phyloP scores from a whole-genome alignment of 345 rosid genomes.

The Melaleuca alternifolia region DNA sequence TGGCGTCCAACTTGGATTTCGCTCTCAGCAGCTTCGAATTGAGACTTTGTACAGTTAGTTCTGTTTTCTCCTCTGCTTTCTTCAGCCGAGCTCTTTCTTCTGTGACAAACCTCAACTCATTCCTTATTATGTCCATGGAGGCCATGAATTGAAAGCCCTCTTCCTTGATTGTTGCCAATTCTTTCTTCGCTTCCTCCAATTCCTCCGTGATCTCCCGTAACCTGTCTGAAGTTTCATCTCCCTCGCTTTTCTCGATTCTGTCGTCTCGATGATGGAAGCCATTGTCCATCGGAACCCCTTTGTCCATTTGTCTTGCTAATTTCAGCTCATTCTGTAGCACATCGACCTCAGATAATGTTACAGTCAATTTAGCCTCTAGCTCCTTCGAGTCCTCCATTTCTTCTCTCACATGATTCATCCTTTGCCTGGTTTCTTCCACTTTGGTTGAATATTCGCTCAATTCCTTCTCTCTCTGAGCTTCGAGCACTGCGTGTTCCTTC shows the following conservation, averaged over 20 bases:
- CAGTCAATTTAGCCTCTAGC: slow-evolving; percentile 38
- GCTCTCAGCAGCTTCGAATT: slow-evolving; percentile 68
- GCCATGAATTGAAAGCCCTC: slow-evolving; percentile 52
- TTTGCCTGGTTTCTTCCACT: slow-evolving; percentile 21
- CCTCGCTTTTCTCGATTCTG: slow-evolving; percentile 3
- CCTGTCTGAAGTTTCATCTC: slow-evolving; percentile 7
- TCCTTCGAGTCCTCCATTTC: slow-evolving; percentile 46
- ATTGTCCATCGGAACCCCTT: slow-evolving; percentile 11
- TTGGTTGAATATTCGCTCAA: slow-evolving; percentile 14
- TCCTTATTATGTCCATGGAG: slow-evolving; percentile 58
- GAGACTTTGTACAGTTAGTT: slow-evolving; percentile 36
- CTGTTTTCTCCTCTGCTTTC: slow-evolving; percentile 36
- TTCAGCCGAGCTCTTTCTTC: slow-evolving; percentile 38
- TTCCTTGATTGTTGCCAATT: slow-evolving; percentile 38
- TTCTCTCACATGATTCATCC: slow-evolving; percentile 16
- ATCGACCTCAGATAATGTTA: slow-evolving; percentile 46
- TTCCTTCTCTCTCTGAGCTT: slow-evolving; percentile 38
- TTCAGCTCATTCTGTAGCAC: slow-evolving; percentile 50
- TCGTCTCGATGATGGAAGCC: slow-evolving; percentile 10
- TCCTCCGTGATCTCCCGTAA: slow-evolving; percentile 35
- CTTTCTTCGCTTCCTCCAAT: slow-evolving; percentile 53
- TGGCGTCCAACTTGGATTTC: slow-evolving; percentile 50
- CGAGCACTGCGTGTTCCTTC: slow-evolving; percentile 48
- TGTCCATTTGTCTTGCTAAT: slow-evolving; percentile 33
- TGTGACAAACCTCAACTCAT: slow-evolving; percentile 35